These are phyloP conservation scores for Pisolithus marmoratus DNA, from an alignment of 768 basidiomycete genomes.

Conservation along the genomic window DNA sequence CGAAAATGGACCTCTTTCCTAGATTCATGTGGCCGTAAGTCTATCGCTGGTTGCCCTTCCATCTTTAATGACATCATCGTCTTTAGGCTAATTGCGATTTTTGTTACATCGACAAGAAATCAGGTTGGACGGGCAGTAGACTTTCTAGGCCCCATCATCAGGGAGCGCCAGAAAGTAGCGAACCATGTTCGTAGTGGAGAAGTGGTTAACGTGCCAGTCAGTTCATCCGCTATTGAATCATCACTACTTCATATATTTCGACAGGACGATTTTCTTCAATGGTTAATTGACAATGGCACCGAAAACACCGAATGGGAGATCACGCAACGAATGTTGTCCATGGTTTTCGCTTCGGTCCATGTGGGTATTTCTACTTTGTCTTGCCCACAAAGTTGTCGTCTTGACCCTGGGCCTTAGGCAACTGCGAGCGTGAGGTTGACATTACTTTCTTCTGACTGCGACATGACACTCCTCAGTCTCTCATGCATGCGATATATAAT, in stretches of 20 bases:
- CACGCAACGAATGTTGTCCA: conserved; percentile 6
- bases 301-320: conserved; percentile 18
- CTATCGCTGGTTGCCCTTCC: neutral
- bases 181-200: neutral
- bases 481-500: neutral
- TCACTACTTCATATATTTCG: neutral
- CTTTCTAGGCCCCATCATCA: conserved; percentile 23
- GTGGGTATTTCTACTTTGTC: conserved; percentile 8
- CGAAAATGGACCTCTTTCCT: conserved; percentile 27
- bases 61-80: neutral
- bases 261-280: conserved; percentile 31
- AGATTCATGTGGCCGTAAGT: conserved; percentile 27
- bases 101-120: conserved; percentile 6
- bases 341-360: conserved; percentile 17
- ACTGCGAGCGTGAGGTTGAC: neutral
- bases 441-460: neutral
- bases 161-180: conserved; percentile 13
- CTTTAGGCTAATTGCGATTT: conserved; percentile 11
- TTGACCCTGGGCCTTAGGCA: neutral
- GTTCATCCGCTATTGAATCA: neutral
- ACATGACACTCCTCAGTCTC: neutral
- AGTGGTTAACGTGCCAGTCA: conserved; percentile 2
- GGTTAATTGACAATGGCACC: conserved; percentile 25
- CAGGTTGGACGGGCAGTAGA: conserved; percentile 2
- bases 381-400: neutral